A percentile compares a stretch with the other conserved stretches of the same genome.
phyloP scores from a whole-genome alignment of 345 rosid genomes.

The Bruguiera sexangula region DNA sequence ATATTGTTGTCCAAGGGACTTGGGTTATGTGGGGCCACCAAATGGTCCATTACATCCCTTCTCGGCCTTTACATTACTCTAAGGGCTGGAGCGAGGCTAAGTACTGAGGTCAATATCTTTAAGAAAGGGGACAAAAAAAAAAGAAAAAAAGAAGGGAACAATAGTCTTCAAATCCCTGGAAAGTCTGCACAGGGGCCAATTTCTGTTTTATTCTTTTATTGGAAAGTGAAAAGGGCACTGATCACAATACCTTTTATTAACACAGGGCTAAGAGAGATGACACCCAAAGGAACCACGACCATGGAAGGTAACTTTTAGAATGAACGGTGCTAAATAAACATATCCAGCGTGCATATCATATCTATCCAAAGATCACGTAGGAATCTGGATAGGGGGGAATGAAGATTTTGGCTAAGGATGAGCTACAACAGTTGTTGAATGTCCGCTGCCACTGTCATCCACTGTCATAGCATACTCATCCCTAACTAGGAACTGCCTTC shows the following conservation, averaged over 20 bases:
- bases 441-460: neutral
- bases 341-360: neutral
- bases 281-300: constrained; percentile 8
- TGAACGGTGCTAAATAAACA: constrained; percentile 14
- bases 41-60: neutral
- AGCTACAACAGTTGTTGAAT: neutral
- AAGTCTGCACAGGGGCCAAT: too few species aligned
- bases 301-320: constrained; percentile 22
- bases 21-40: constrained; percentile 5
- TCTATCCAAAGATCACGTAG: neutral
- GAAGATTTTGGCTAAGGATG: constrained; percentile 7
- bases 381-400: constrained; percentile 15
- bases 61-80: neutral
- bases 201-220: neutral
- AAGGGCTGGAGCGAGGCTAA: neutral
- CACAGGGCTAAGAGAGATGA: neutral
- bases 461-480: too few species aligned
- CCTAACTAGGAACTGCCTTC: neutral
- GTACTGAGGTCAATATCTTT: neutral
- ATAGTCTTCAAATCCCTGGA: neutral
- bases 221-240: neutral
- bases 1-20: neutral
- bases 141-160: neutral
- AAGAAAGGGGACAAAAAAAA: neutral
- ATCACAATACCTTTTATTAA: neutral